Evolutionary conservation across 2,329 filamentous ascomycete species (phyloP).

Genomic region (Neonectria neomacrospora): DNA sequence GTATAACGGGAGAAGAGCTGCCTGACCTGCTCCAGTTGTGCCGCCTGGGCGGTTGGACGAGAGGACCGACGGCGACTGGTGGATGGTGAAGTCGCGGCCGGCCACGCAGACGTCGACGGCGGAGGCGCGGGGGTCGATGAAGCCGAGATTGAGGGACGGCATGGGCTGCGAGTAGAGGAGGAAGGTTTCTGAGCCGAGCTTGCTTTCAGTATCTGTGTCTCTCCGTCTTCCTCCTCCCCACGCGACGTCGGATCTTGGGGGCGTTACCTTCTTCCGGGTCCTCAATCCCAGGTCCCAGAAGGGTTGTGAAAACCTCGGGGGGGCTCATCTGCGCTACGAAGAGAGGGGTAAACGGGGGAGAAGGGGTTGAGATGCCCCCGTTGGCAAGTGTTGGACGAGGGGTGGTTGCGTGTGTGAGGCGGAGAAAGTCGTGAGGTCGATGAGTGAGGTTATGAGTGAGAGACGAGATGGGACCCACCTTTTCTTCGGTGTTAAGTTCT

Average conservation of each 20-base stretch:
- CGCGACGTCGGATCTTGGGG: not conserved
- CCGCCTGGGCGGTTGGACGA: constrained; percentile 76
- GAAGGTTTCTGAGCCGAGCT: constrained; percentile 78
- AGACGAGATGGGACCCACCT: not conserved
- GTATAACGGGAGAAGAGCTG: not conserved
- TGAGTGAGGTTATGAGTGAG: not conserved
- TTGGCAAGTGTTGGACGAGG: not conserved
- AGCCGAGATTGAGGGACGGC: constrained; percentile 82
- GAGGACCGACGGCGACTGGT: constrained; percentile 86
- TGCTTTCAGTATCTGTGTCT: not conserved
- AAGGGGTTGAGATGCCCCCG: not conserved
- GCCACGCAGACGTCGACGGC: constrained; percentile 75
- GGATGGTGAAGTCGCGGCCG: constrained; percentile 77
- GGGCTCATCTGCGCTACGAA: constrained; percentile 26
- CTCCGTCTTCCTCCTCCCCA: not conserved
- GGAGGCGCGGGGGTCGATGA: constrained; percentile 78
- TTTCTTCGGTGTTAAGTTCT: not conserved
- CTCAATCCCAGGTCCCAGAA: constrained; percentile 57
- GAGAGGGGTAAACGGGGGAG: not conserved
- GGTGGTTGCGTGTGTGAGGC: not conserved
- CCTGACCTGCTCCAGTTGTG: constrained; percentile 64
- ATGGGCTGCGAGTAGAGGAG: constrained; percentile 82
- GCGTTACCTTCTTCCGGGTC: constrained; percentile 61
- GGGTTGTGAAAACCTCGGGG: constrained; percentile 41
- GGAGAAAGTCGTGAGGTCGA: not conserved